Conservation (phyloP, 179 eudicot genomes). For the Heliamphora pulchella region DNA sequence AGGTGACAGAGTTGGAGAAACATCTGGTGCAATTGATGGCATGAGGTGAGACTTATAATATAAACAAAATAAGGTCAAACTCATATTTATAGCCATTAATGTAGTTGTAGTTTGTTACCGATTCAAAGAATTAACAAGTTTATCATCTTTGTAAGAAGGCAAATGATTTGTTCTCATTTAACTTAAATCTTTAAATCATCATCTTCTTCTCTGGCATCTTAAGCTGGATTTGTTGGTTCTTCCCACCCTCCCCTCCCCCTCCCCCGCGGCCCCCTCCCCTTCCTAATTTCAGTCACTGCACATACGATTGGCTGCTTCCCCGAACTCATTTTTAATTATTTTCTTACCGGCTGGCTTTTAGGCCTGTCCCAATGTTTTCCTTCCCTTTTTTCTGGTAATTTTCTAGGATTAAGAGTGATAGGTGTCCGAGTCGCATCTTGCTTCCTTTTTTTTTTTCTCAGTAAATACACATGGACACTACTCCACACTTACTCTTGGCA, state of each 20-base stretch:
- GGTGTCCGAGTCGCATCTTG: no score
- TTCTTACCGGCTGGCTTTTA: neutral
- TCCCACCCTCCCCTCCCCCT: no score
- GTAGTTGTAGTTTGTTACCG: neutral
- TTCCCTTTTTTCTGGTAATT: neutral
- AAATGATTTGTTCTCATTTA: neutral
- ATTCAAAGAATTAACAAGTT: neutral
- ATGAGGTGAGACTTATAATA: constrained; percentile 36
- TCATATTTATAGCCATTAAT: neutral
- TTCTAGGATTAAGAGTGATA: no score
- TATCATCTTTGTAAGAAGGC: neutral
- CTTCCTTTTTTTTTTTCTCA: no score
- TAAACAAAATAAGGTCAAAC: neutral
- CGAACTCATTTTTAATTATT: neutral
- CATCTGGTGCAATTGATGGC: constrained; percentile 29
- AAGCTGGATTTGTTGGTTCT: neutral
- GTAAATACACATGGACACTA: no score
- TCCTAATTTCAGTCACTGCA: no score
- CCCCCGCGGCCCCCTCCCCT: no score
- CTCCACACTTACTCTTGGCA: no score
- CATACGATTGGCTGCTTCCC: neutral
- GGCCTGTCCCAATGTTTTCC: neutral
- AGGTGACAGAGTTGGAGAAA: constrained; percentile 36
- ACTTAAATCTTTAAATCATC: neutral
- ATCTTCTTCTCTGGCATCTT: neutral